Evolutionary conservation across 257 asterid species (phyloP).

Genomic region (Solanum peruvianum): DNA sequence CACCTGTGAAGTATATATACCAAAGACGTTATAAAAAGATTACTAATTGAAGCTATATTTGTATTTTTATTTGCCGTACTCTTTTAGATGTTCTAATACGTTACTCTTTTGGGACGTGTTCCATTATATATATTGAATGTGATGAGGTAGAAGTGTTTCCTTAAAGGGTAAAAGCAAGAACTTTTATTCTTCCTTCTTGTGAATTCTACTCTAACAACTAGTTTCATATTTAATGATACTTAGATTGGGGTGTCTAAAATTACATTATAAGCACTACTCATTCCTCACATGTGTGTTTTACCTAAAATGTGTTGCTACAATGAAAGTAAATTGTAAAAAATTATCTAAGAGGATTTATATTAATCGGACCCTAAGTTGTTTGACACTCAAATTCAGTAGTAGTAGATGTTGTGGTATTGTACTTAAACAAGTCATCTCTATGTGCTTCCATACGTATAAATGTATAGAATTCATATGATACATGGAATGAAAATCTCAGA

Average conservation of each 20-base stretch:
- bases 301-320: not conserved
- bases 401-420: not conserved
- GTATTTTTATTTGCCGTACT: not conserved
- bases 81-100: not conserved
- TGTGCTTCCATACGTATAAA: not conserved
- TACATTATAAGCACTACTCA: not conserved
- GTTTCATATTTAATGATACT: not conserved
- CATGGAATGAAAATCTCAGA: not conserved
- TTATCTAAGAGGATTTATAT: not conserved
- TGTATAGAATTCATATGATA: not conserved
- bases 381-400: not conserved
- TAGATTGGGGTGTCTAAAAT: not conserved
- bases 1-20: not conserved
- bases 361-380: not conserved
- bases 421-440: not conserved
- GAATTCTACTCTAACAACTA: not conserved
- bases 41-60: not conserved
- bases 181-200: not conserved
- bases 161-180: not conserved
- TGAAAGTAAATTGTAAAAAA: not conserved
- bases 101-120: not conserved
- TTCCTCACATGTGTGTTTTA: not conserved
- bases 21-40: not conserved
- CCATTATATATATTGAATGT: not conserved
- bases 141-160: not conserved